A percentile compares a stretch with the other conserved stretches of the same genome.
Conservation (phyloP, 192 early-diverging fungal species). For the Martensiomyces pterosporus region DNA sequence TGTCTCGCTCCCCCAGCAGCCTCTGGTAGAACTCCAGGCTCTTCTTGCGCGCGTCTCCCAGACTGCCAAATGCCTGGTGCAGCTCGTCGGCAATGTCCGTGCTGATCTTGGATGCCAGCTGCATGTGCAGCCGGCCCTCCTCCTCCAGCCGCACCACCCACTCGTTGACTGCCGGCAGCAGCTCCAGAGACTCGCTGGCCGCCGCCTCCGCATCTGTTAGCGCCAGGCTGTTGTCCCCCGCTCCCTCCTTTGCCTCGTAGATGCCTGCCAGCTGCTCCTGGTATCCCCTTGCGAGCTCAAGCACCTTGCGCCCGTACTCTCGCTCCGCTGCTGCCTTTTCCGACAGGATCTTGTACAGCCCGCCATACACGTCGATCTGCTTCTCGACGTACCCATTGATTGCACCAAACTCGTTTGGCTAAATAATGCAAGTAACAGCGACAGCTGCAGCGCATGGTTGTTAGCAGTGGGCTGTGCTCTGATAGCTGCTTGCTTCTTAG, state of each 20-base stretch:
- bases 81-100: slow-evolving; percentile 32
- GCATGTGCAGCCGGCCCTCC: slow-evolving; percentile 41
- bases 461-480: background rate
- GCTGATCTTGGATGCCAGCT: slow-evolving; percentile 31
- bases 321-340: slow-evolving; percentile 41
- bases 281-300: slow-evolving; percentile 29
- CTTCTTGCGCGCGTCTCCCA: slow-evolving; percentile 16
- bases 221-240: slow-evolving; percentile 17
- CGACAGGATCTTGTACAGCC: slow-evolving; percentile 27
- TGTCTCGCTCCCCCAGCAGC: slow-evolving; percentile 39
- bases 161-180: slow-evolving; percentile 30
- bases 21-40: slow-evolving; percentile 37
- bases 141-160: slow-evolving; percentile 43
- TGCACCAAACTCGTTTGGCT: slow-evolving; percentile 49
- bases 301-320: slow-evolving; percentile 36
- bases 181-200: slow-evolving; percentile 20
- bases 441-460: background rate
- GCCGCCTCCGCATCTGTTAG: slow-evolving; percentile 32
- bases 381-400: slow-evolving; percentile 43
- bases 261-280: slow-evolving; percentile 22
- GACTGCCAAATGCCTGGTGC: slow-evolving; percentile 13
- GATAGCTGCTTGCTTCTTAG: background rate
- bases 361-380: slow-evolving; percentile 33
- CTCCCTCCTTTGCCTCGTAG: slow-evolving; percentile 14
- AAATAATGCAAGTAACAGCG: background rate